A percentile compares a stretch with the other conserved stretches of the same genome.
Conservation (phyloP, 2,329 filamentous ascomycete species). For the Oidium heveae region DNA sequence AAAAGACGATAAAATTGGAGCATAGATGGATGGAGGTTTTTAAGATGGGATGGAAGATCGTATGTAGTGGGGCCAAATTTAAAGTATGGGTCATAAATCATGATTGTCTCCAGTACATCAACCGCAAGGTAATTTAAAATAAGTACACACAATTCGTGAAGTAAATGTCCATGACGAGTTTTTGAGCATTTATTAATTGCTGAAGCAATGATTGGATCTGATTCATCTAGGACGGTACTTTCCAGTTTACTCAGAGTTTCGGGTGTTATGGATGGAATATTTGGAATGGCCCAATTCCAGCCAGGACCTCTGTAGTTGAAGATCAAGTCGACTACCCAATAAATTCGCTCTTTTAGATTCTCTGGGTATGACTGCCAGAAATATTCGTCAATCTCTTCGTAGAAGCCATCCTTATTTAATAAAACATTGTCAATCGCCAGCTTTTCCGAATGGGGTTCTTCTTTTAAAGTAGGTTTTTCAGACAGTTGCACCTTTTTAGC, state of each 20-base stretch:
- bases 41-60: slow-evolving; percentile 20
- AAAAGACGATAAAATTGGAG: slow-evolving; percentile 30
- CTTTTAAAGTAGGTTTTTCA: neutral
- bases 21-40: slow-evolving; percentile 18
- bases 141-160: slow-evolving; percentile 20
- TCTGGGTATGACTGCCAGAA: slow-evolving; percentile 35
- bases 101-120: slow-evolving; percentile 41
- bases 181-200: slow-evolving; percentile 21
- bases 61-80: slow-evolving; percentile 22
- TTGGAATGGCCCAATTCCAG: slow-evolving; percentile 30
- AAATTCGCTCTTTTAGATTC: slow-evolving; percentile 23
- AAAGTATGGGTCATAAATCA: slow-evolving; percentile 63
- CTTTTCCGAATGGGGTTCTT: neutral
- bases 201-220: slow-evolving; percentile 14
- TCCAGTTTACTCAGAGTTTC: slow-evolving; percentile 17
- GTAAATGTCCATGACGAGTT: slow-evolving; percentile 21
- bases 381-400: slow-evolving; percentile 19
- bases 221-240: slow-evolving; percentile 16
- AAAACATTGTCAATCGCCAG: neutral
- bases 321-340: slow-evolving; percentile 29
- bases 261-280: slow-evolving; percentile 22
- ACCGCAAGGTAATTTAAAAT: slow-evolving; percentile 36
- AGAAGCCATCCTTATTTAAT: neutral
- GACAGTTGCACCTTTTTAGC: neutral
- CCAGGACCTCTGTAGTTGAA: slow-evolving; percentile 28